Base-by-base conservation (phyloP, 2,329 filamentous ascomycete genomes). In the Phyllosticta citriasiana region DNA sequence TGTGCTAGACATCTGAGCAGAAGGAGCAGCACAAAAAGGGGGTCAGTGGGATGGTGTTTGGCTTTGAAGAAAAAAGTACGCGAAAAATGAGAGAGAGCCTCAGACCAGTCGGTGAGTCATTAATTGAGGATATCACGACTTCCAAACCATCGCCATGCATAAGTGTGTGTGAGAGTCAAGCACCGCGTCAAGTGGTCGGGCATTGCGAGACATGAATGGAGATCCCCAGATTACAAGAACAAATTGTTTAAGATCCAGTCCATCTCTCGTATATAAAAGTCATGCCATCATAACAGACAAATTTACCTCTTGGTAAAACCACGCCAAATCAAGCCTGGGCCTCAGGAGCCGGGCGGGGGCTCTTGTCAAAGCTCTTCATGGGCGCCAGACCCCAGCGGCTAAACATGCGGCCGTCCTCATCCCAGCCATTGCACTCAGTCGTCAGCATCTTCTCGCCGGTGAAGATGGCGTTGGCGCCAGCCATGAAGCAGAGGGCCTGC, bases 391-490 rank as follows among this genome's bases (percentile, higher is more conserved):
- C 91, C 88, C 90, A 96, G 57, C 84, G 82, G 2, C 86, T 83
- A 76, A 96, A 95, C 85, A 96, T 89, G 52, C 78, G 85, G 64
- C 84, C 86, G 69, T 96, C 91, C 74, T 95, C 89, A 64, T 94
- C 90, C 89, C 89, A 96, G 30, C 90, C 89, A 67, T 90, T 92
- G 72, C 90, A 95, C 62, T 91, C 89, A 0, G 91, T 96, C 4
- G 91, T 96, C 75, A 96, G 74, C 91, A 96, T 96, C 81, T 93
- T 96, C 78, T 96, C 91, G 8, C 91, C 91, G 0, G 91, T 96
- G 71, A 96, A 96, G 35, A 96, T 88, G n/a, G 91, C 91, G 68
- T 96, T 96, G 0, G 91, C 91, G 14, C 91, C 91, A 0, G 91
- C 90, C 83, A 89, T 87, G 77, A 96, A 96, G 74, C 91, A 96